Evolutionary conservation across 768 basidiomycete genomes (phyloP).

Genomic region (Kwoniella europaea): DNA sequence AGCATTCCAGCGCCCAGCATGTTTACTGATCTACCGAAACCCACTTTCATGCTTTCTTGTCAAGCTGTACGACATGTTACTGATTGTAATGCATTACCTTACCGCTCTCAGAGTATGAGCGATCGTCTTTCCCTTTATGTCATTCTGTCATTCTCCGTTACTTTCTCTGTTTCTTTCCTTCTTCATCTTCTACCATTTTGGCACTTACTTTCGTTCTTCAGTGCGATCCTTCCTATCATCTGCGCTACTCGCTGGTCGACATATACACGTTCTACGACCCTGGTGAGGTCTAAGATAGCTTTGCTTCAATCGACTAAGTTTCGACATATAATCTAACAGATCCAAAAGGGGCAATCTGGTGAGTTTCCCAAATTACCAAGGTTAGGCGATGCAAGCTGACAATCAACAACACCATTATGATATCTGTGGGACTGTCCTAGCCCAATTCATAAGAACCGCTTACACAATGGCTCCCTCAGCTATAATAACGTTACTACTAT

Average conservation of each 20-base stretch:
- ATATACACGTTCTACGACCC: not conserved
- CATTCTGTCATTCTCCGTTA: slow-evolving; percentile 2
- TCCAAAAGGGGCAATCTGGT: slow-evolving; percentile 10
- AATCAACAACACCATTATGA: not conserved
- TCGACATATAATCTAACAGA: not conserved
- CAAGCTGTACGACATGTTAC: no score
- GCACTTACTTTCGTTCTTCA: slow-evolving; percentile 2
- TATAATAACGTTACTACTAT: not conserved
- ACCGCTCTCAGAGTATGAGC: not conserved
- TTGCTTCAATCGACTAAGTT: not conserved
- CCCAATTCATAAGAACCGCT: not conserved
- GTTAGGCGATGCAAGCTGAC: not conserved
- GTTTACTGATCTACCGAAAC: not conserved
- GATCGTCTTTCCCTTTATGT: slow-evolving; percentile 5
- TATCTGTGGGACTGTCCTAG: not conserved
- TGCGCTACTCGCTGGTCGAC: slow-evolving; percentile 28
- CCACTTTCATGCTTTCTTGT: not conserved
- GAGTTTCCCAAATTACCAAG: not conserved
- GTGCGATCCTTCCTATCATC: no score
- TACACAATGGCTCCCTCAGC: slow-evolving; percentile 1
- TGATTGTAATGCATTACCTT: slow-evolving; percentile 5
- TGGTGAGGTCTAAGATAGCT: not conserved
- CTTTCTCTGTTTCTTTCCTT: not conserved
- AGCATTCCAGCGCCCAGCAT: slow-evolving; percentile 8
- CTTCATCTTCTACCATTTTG: not conserved